Evolutionary conservation across 306 rosid genomes (phyloP), one percentile per base, ranked within the genome.

Genomic region (Cyclanthera cordifolia): DNA sequence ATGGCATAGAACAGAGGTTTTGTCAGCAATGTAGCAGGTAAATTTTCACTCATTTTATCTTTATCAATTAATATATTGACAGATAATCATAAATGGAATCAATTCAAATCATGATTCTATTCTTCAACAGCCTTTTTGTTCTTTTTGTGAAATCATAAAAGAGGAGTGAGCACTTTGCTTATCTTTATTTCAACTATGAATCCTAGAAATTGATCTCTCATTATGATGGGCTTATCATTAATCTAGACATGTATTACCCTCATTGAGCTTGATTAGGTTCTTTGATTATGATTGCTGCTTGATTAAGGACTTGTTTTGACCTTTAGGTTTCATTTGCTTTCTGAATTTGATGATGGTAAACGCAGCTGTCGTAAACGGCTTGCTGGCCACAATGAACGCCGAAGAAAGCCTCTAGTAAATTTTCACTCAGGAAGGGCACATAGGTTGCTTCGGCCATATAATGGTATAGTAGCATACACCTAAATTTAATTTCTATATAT

Each of bases 21-120:
- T 90, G 97, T 71, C 97, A 90, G 87, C 97, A 90, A 80, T 90
- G 97, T 79, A 88, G 97, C 76, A 90, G 97, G 97, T 88, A 12
- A 28, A 14, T 6, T 65, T 41, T 45, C 19, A 23, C 13, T 11
- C 52, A 41, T 19, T 54, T 70, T 70, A 76, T 73, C 30, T 47
- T 47, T 19, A 27, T 4, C 53, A 10, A 50, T 24, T 50, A 28
- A 17, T 28, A 57, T 57, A 28, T 16, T 30, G 16, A 28, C 21
- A 28, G 43, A 57, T 15, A 27, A 3, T 16, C 45, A 16, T 14
- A 23, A 43, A 30, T 30, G 23, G 43, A 57, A 37, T 37, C 48
- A 34, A 19, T 51, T 63, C 51, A 41, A 63, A 20, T 63, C 52
- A 21, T 21, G 19, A 5, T 63, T 63, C 69, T 41, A 12, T 63